A percentile compares a stretch with the other conserved stretches of the same genome.
Evolutionary conservation across 139 green algal genomes (phyloP).

Genomic region (Tetradesmus lagerheimii): DNA sequence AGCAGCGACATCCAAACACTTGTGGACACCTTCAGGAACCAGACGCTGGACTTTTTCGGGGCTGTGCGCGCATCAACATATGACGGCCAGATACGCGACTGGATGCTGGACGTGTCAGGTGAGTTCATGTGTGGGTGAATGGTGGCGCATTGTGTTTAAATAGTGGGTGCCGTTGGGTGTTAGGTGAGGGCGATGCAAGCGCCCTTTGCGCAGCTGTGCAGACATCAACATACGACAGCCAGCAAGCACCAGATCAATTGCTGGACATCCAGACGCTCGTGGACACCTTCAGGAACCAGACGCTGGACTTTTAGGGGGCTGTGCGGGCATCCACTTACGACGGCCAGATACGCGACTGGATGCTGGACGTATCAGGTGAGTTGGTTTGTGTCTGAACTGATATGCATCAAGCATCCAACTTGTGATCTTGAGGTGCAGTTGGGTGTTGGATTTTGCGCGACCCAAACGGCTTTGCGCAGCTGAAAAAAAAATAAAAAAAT

Average conservation of each 20-base stretch:
- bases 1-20: conserved; percentile 78
- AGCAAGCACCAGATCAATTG: conserved; percentile 72
- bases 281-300: conserved; percentile 80
- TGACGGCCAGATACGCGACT: conserved; percentile 85
- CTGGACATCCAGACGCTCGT: conserved; percentile 85
- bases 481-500: no score
- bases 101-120: conserved; percentile 69
- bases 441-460: no score
- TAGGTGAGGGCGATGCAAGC: no score
- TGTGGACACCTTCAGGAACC: conserved; percentile 79
- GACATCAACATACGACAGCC: no score
- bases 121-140: no score
- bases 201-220: no score
- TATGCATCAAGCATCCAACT: no score
- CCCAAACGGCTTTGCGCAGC: no score
- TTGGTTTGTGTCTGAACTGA: no score
- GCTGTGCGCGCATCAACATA: conserved; percentile 82
- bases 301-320: conserved; percentile 92
- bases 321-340: conserved; percentile 85
- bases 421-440: no score
- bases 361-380: conserved; percentile 57
- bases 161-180: no score
- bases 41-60: conserved; percentile 93
- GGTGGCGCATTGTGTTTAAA: no score
- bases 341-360: conserved; percentile 84